These are phyloP conservation scores for Cladophialophora bantiana DNA, from an alignment of 2,329 filamentous ascomycete species.

Conservation along the genomic window DNA sequence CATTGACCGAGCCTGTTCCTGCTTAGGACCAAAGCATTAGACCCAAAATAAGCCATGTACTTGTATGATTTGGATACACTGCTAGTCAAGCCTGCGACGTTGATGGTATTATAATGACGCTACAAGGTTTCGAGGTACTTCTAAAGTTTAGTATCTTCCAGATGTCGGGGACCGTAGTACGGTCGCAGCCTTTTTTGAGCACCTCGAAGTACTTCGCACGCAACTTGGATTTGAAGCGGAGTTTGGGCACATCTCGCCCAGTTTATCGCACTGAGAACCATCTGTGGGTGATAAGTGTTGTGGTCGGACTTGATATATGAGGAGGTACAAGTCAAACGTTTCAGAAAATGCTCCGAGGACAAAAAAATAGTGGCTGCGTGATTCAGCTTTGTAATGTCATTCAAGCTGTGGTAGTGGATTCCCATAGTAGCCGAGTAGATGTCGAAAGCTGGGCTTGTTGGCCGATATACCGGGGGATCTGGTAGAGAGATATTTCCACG, in stretches of 20 bases:
- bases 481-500: too few species aligned
- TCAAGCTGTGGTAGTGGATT: neutral
- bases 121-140: neutral
- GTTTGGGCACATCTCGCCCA: neutral
- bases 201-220: neutral
- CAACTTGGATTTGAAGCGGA: neutral
- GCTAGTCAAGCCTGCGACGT: neutral
- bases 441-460: neutral
- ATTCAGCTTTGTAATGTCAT: neutral
- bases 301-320: neutral
- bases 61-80: neutral
- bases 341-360: neutral
- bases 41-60: neutral
- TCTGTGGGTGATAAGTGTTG: neutral
- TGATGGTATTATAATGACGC: neutral
- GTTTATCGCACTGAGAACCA: neutral
- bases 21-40: neutral
- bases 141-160: neutral
- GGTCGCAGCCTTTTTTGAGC: neutral
- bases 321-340: neutral
- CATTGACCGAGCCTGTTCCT: neutral
- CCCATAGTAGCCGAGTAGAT: neutral
- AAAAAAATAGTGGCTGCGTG: neutral
- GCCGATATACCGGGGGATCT: neutral
- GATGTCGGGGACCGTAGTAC: neutral